These are phyloP conservation scores for Carallia brachiata DNA, from an alignment of 345 rosid genomes.

Conservation along the genomic window DNA sequence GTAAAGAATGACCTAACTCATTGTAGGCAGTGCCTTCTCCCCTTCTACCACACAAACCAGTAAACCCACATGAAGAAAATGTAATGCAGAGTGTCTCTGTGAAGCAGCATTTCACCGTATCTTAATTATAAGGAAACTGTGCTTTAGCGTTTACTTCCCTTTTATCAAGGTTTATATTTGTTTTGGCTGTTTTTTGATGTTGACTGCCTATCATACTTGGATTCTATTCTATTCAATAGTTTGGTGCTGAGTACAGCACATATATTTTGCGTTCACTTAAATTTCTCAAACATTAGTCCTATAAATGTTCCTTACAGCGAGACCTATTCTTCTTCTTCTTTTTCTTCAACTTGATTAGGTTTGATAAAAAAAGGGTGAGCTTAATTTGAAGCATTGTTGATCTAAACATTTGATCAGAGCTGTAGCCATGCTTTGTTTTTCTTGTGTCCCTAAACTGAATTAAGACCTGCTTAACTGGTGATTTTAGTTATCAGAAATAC, in stretches of 20 bases:
- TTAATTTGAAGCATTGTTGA: too few species aligned
- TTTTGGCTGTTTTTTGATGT: background rate
- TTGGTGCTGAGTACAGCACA: background rate
- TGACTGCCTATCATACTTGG: background rate
- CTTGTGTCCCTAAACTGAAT: too few species aligned
- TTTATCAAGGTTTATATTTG: background rate
- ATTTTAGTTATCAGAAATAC: background rate
- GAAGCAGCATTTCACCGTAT: too few species aligned
- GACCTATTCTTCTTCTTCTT: background rate
- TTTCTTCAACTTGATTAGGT: background rate
- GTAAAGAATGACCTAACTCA: too few species aligned
- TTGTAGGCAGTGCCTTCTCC: background rate
- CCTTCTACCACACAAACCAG: too few species aligned
- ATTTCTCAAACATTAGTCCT: background rate
- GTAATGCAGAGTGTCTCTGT: too few species aligned
- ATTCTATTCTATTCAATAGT: background rate
- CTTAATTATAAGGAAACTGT: background rate
- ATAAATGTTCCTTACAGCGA: background rate
- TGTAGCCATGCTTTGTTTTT: too few species aligned
- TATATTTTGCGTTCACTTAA: background rate
- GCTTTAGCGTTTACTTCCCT: background rate
- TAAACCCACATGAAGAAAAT: too few species aligned
- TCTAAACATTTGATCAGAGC: too few species aligned
- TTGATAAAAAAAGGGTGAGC: too few species aligned
- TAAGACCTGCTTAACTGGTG: too few species aligned